Conservation (phyloP, 2,329 filamentous ascomycete species). For the Fusarium verrucosum region DNA sequence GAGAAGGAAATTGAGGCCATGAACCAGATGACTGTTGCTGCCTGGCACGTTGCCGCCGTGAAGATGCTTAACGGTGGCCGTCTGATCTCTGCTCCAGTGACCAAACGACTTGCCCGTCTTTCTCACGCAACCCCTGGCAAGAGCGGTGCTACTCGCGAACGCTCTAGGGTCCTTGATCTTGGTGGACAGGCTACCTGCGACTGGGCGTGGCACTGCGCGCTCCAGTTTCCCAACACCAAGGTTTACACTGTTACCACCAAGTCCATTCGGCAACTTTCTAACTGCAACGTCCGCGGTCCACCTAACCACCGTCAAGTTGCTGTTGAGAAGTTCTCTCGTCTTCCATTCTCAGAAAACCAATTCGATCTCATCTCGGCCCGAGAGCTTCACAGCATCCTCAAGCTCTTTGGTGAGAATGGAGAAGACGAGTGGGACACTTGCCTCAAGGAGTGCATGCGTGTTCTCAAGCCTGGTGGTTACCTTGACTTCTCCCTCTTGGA, state of each 20-base stretch:
- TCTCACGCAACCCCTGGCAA: slow-evolving; percentile 59
- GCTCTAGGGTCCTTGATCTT: slow-evolving; percentile 81
- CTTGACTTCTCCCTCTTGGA: slow-evolving; percentile 92
- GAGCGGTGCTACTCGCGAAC: slow-evolving; percentile 58
- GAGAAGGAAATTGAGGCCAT: slow-evolving; percentile 86
- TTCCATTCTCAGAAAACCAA: slow-evolving; percentile 85
- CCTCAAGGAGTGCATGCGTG: slow-evolving; percentile 85
- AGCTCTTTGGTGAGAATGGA: slow-evolving; percentile 72
- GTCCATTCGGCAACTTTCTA: slow-evolving; percentile 73
- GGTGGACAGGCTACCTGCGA: slow-evolving; percentile 86
- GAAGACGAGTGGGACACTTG: slow-evolving; percentile 90
- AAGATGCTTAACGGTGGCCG: slow-evolving; percentile 71
- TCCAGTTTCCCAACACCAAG: slow-evolving; percentile 84
- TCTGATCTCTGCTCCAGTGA: slow-evolving; percentile 70
- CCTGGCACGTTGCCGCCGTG: slow-evolving; percentile 69
- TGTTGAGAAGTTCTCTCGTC: slow-evolving; percentile 77
- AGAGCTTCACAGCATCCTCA: slow-evolving; percentile 85
- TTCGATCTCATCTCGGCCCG: slow-evolving; percentile 94
- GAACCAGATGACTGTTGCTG: slow-evolving; percentile 70
- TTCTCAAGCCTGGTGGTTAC: slow-evolving; percentile 92
- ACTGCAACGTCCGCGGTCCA: slow-evolving; percentile 81
- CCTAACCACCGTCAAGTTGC: slow-evolving; percentile 86
- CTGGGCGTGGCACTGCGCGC: slow-evolving; percentile 94
- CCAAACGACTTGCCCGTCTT: slow-evolving; percentile 67
- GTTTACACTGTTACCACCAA: slow-evolving; percentile 89